Conservation (phyloP, 1,139 yeast species). For the Insectozyma bohioensis region DNA sequence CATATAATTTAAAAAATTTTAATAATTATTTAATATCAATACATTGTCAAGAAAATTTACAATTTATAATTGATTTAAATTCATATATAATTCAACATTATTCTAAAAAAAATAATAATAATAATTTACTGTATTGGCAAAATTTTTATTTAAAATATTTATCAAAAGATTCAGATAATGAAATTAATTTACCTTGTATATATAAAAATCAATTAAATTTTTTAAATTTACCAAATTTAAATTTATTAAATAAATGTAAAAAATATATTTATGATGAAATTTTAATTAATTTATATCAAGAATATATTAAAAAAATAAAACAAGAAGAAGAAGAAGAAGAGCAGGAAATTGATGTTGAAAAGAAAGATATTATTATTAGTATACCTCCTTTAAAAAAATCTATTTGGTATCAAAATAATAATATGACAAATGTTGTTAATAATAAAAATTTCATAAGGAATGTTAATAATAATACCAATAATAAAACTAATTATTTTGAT, state of each 20-base stretch:
- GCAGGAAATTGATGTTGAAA: too few relatives aligned
- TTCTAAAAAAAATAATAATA: neutral
- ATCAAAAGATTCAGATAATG: conserved; percentile 12
- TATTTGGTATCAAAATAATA: too few relatives aligned
- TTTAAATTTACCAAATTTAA: conserved; percentile 8
- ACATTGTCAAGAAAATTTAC: conserved; percentile 17
- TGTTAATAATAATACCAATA: too few relatives aligned
- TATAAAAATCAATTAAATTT: conserved; percentile 10
- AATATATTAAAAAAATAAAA: conserved; percentile 11
- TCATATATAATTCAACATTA: conserved; percentile 8
- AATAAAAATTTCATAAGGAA: too few relatives aligned
- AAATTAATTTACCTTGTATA: conserved; percentile 15
- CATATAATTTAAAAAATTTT: conserved; percentile 5
- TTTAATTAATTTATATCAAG: conserved; percentile 14
- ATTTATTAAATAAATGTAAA: conserved; percentile 10
- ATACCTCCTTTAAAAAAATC: too few relatives aligned
- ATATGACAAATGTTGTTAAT: too few relatives aligned
- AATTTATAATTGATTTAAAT: conserved; percentile 14
- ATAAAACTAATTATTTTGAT: too few relatives aligned
- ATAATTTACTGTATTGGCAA: conserved; percentile 11
- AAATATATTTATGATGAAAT: conserved; percentile 14
- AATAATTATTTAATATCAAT: conserved; percentile 11
- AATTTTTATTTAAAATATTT: conserved; percentile 12
- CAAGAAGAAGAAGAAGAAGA: too few relatives aligned
- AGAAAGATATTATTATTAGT: too few relatives aligned